Conservation (phyloP, 495 filamentous ascomycete genomes). For the Penicillium daleae region DNA sequence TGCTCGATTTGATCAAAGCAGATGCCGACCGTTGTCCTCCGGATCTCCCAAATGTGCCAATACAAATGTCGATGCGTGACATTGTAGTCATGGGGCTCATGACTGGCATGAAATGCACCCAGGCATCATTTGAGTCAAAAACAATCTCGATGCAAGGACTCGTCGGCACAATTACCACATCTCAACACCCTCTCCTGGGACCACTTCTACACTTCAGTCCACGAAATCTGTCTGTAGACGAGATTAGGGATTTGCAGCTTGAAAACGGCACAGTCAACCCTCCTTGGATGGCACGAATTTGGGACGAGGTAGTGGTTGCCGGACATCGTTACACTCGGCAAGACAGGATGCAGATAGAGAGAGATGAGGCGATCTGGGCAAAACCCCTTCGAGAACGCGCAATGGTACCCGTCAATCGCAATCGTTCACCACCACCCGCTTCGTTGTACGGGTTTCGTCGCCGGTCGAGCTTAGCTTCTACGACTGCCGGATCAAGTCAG, state of each 20-base stretch:
- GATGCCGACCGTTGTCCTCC: slow-evolving; percentile 12
- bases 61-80: slow-evolving; percentile 16
- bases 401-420: background rate
- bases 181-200: slow-evolving; percentile 10
- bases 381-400: slow-evolving; percentile 3
- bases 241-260: slow-evolving; percentile 1
- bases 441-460: slow-evolving; percentile 12
- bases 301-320: slow-evolving; percentile 10
- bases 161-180: slow-evolving; percentile 12
- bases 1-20: slow-evolving; percentile 5
- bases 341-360: slow-evolving; percentile 8
- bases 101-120: slow-evolving; percentile 14
- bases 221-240: background rate
- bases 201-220: slow-evolving; percentile 15
- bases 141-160: slow-evolving; percentile 16
- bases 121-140: slow-evolving; percentile 10
- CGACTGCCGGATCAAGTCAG: background rate
- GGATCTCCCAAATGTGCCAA: slow-evolving; percentile 12
- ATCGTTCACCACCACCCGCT: slow-evolving; percentile 5
- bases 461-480: slow-evolving; percentile 1
- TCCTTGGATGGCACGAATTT: slow-evolving; percentile 11
- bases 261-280: slow-evolving; percentile 1
- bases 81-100: slow-evolving; percentile 10
- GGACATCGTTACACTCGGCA: slow-evolving; percentile 10
- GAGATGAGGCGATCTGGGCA: slow-evolving; percentile 9